phyloP scores from a whole-genome alignment of 1,284 basidiomycete species.

The Heliocybe sulcata region DNA sequence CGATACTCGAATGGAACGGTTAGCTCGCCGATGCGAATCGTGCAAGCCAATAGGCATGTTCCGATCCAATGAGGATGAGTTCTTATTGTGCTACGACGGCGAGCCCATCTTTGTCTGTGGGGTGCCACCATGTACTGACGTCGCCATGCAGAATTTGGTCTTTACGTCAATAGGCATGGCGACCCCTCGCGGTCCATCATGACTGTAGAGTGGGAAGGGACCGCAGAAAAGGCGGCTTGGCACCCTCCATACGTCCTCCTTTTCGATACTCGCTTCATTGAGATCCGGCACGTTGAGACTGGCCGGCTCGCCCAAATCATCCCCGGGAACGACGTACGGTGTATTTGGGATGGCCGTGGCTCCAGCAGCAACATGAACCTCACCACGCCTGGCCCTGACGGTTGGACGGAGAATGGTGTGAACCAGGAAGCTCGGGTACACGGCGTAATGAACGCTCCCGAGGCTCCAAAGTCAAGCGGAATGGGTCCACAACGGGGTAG shows the following conservation, averaged over 20 bases:
- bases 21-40: conserved; percentile 79
- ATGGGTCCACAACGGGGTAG: conserved; percentile 19
- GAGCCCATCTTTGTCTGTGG: conserved; percentile 16
- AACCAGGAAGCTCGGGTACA: conserved; percentile 70
- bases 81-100: conserved; percentile 92
- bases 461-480: conserved; percentile 28
- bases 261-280: conserved; percentile 89
- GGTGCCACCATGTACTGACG: conserved; percentile 6
- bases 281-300: conserved; percentile 82
- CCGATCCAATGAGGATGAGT: conserved; percentile 82
- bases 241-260: conserved; percentile 87
- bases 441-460: conserved; percentile 61
- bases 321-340: conserved; percentile 72
- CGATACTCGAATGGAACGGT: conserved; percentile 62
- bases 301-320: conserved; percentile 90
- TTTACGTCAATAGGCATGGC: conserved; percentile 86
- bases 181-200: conserved; percentile 68
- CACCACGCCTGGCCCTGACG: conserved; percentile 31
- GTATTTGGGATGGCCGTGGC: conserved; percentile 82
- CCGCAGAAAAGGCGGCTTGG: conserved; percentile 80
- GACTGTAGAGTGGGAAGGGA: conserved; percentile 94
- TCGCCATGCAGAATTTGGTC: conserved; percentile 71
- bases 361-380: conserved; percentile 26
- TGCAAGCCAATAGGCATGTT: conserved; percentile 90
- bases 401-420: conserved; percentile 34